phyloP scores from a whole-genome alignment of 2,329 filamentous ascomycete genomes.

The Bisporella sp. region DNA sequence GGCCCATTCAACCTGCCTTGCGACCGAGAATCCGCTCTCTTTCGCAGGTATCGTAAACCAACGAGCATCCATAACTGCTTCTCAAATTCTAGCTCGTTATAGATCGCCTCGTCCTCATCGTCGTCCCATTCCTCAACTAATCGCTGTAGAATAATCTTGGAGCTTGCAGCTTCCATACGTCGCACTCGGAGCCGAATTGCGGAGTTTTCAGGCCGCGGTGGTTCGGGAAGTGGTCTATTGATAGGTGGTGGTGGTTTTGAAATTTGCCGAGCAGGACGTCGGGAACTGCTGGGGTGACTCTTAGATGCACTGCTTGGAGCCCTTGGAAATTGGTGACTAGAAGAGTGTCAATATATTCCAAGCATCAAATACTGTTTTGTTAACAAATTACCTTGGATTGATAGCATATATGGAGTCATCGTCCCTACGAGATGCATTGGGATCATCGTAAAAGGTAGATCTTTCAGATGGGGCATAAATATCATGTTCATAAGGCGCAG shows the following conservation, averaged over 20 bases:
- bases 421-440: no score
- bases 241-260: neutral
- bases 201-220: neutral
- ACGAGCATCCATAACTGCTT: conserved; percentile 58
- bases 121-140: conserved; percentile 44
- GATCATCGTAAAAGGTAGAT: no score
- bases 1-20: neutral
- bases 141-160: conserved; percentile 45
- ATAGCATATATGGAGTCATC: no score
- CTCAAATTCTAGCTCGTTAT: conserved; percentile 44
- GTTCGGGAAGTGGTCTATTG: neutral
- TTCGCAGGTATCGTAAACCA: conserved; percentile 40
- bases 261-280: no score
- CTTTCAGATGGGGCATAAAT: no score
- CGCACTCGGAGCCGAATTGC: neutral
- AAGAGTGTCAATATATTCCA: no score
- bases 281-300: no score
- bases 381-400: no score
- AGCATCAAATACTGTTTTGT: no score
- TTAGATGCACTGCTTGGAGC: no score
- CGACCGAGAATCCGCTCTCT: neutral
- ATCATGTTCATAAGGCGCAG: no score
- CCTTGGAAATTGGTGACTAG: no score
- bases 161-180: conserved; percentile 44
- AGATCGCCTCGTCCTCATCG: conserved; percentile 38